These are phyloP conservation scores for Telopea speciosissima DNA, from an alignment of 177 flowering plant genomes.

Conservation along the genomic window DNA sequence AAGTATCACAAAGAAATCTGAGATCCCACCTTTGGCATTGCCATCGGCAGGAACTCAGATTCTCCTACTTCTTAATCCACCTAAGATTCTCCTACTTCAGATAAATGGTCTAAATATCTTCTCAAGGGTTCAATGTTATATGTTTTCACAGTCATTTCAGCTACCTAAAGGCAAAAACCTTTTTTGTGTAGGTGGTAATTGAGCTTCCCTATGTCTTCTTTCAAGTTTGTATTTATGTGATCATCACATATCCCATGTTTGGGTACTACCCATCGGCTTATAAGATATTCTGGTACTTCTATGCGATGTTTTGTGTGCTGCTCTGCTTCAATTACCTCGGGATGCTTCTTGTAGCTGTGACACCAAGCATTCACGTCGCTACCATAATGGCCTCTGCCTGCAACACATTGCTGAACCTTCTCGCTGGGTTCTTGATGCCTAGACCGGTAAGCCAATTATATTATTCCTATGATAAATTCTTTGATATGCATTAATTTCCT, in stretches of 20 bases:
- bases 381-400: slow-evolving; percentile 22
- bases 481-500: neutral
- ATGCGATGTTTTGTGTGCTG: slow-evolving; percentile 31
- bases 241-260: slow-evolving; percentile 38
- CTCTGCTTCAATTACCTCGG: slow-evolving; percentile 49
- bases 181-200: slow-evolving; percentile 21
- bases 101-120: too few species aligned
- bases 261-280: slow-evolving; percentile 32
- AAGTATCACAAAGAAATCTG: too few species aligned
- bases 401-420: slow-evolving; percentile 40
- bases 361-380: slow-evolving; percentile 43
- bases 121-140: too few species aligned
- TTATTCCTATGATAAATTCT: neutral
- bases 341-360: slow-evolving; percentile 40
- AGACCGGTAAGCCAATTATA: slow-evolving; percentile 33
- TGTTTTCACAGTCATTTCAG: neutral
- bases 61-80: too few species aligned
- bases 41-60: too few species aligned
- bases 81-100: too few species aligned
- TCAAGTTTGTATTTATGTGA: slow-evolving; percentile 25
- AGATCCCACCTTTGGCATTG: too few species aligned
- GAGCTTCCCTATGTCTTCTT: slow-evolving; percentile 37
- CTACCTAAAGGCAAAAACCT: neutral
- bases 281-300: slow-evolving; percentile 45
- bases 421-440: slow-evolving; percentile 50